Conservation (phyloP, 345 rosid species). For the Rubroshorea leprosula region DNA sequence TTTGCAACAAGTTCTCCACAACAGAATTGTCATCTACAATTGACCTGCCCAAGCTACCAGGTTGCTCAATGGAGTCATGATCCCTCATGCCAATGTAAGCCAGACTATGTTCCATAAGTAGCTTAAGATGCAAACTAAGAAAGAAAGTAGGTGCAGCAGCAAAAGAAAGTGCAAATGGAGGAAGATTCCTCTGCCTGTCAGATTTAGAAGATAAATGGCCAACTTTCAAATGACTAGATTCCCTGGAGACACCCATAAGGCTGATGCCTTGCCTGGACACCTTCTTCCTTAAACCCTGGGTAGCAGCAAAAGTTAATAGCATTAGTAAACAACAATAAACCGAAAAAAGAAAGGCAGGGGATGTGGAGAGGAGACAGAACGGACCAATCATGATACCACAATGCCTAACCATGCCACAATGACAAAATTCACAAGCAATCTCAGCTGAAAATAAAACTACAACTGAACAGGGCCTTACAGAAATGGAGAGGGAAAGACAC, state of each 20-base stretch:
- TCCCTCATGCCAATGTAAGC: slow-evolving; percentile 27
- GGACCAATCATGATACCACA: too few species aligned
- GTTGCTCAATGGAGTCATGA: slow-evolving; percentile 30
- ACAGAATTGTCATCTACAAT: slow-evolving; percentile 25
- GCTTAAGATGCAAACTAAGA: slow-evolving; percentile 55
- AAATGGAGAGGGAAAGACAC: background rate
- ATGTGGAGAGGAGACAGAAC: too few species aligned
- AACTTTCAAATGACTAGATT: slow-evolving; percentile 21
- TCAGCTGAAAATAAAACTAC: background rate
- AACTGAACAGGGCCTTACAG: too few species aligned
- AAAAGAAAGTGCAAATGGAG: slow-evolving; percentile 48
- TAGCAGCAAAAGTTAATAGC: slow-evolving; percentile 14
- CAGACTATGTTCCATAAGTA: slow-evolving; percentile 49
- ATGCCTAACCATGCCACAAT: too few species aligned
- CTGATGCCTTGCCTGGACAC: slow-evolving; percentile 31
- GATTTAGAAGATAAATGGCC: slow-evolving; percentile 22
- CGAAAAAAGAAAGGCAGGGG: background rate
- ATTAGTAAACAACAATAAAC: slow-evolving; percentile 11
- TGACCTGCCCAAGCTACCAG: slow-evolving; percentile 30
- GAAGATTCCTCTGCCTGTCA: slow-evolving; percentile 25
- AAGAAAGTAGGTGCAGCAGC: slow-evolving; percentile 54
- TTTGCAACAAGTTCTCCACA: slow-evolving; percentile 22
- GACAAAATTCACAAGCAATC: too few species aligned
- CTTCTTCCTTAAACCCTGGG: slow-evolving; percentile 48
- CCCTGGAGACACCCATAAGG: slow-evolving; percentile 29